phyloP scores from a whole-genome alignment of 169 alveolate species.

The Eimeria sp. region DNA sequence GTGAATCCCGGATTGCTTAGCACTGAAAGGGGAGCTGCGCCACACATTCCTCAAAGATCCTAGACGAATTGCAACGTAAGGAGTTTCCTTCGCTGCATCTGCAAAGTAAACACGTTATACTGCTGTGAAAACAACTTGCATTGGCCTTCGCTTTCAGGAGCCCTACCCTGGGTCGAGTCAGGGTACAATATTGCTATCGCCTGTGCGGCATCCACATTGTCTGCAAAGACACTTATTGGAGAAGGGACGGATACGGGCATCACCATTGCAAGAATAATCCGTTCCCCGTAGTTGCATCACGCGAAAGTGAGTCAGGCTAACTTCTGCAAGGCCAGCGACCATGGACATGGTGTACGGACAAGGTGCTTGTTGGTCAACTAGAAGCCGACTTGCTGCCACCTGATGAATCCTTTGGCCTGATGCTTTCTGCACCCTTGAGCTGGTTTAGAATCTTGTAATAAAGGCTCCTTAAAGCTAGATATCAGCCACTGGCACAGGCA shows the following conservation, averaged over 20 bases:
- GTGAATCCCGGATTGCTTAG: conserved; percentile 37
- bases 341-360: conserved; percentile 59
- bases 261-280: conserved; percentile 57
- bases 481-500: not conserved
- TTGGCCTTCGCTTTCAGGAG: conserved; percentile 2
- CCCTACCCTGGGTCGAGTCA: conserved; percentile 72
- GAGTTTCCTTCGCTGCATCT: conserved; percentile 68
- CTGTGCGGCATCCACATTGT: conserved; percentile 67
- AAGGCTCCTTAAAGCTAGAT: not conserved
- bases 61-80: conserved; percentile 67
- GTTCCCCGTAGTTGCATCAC: conserved; percentile 33
- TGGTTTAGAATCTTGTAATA: not conserved
- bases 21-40: conserved; percentile 72
- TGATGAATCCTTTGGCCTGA: not conserved
- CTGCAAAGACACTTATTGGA: conserved; percentile 53
- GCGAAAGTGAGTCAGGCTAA: not conserved
- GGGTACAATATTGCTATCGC: conserved; percentile 74
- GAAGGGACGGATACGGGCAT: conserved; percentile 69
- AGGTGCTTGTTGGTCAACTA: not conserved
- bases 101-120: not conserved
- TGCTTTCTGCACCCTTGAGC: not conserved
- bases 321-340: conserved; percentile 5
- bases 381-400: not conserved
- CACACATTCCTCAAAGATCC: conserved; percentile 71
- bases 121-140: conserved; percentile 20